These are phyloP conservation scores for Zygoascus flipseniorum DNA, from an alignment of 805 yeast genomes.

Conservation along the genomic window DNA sequence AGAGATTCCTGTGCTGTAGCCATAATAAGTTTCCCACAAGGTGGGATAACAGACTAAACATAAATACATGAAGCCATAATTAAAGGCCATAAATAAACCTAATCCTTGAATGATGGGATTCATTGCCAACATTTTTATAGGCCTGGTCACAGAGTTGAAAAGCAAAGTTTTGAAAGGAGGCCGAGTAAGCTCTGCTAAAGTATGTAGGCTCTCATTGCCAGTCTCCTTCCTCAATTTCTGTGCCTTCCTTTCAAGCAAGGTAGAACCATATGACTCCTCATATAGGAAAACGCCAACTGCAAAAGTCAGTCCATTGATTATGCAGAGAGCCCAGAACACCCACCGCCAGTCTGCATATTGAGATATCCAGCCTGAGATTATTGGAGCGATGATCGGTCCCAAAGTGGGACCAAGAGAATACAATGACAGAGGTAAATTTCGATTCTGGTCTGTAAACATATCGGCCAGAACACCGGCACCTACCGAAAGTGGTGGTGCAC, in stretches of 20 bases:
- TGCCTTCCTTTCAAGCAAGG: conserved; percentile 41
- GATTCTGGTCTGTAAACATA: conserved; percentile 41
- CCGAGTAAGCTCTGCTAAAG: conserved; percentile 41
- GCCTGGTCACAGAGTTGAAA: conserved; percentile 46
- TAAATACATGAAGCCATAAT: conserved; percentile 58
- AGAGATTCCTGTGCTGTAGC: conserved; percentile 38
- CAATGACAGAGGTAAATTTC: conserved; percentile 49
- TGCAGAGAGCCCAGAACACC: conserved; percentile 52
- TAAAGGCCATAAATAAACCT: conserved; percentile 56
- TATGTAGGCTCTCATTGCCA: conserved; percentile 48
- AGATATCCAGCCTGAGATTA: conserved; percentile 47
- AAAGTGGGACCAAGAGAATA: conserved; percentile 53
- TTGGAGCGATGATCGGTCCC: conserved; percentile 45
- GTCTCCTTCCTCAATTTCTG: conserved; percentile 40
- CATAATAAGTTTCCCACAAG: conserved; percentile 41
- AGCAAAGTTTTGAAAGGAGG: conserved; percentile 18
- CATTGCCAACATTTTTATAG: conserved; percentile 41
- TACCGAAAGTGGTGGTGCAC: conserved; percentile 58
- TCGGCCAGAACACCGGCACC: conserved; percentile 67
- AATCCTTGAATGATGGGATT: conserved; percentile 60
- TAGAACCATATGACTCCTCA: conserved; percentile 54
- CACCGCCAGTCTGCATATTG: conserved; percentile 50
- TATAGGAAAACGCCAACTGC: conserved; percentile 37
- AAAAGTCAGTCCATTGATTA: conserved; percentile 44
- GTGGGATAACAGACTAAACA: conserved; percentile 53